phyloP scores from a whole-genome alignment of 2,329 filamentous ascomycete genomes.

The Fusarium oxysporum region DNA sequence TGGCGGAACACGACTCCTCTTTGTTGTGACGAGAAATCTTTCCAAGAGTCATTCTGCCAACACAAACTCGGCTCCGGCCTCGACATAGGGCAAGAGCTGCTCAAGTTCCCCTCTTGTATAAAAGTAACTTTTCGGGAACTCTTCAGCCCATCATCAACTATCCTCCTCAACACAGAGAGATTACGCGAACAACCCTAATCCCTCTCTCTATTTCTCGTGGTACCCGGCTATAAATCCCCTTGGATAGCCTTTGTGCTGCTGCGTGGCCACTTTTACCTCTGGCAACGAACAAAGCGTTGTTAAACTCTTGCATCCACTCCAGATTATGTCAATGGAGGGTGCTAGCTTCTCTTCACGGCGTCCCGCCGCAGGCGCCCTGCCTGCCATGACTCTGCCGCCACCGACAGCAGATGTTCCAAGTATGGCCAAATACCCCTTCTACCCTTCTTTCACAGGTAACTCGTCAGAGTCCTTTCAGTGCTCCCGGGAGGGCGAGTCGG shows the following conservation, averaged over 20 bases:
- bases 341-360: slow-evolving; percentile 51
- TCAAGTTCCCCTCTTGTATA: not conserved
- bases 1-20: slow-evolving; percentile 21
- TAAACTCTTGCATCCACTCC: not conserved
- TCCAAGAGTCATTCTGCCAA: slow-evolving; percentile 19
- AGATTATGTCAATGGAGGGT: slow-evolving; percentile 44
- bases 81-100: not conserved
- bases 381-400: slow-evolving; percentile 52
- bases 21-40: slow-evolving; percentile 21
- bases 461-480: slow-evolving; percentile 38
- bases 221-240: not conserved
- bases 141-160: not conserved
- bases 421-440: slow-evolving; percentile 46
- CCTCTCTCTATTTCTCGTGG: not conserved
- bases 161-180: not conserved
- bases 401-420: slow-evolving; percentile 53
- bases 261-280: not conserved
- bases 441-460: slow-evolving; percentile 36
- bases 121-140: not conserved
- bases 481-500: slow-evolving; percentile 40
- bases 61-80: slow-evolving; percentile 4
- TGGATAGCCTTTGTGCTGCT: not conserved
- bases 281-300: not conserved
- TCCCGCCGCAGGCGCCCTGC: slow-evolving; percentile 49
- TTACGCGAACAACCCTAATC: not conserved